Percentiles rank a stretch among this genome's conserved stretches.
Conservation (phyloP, 202 grass and related monocot species). For the Carex arenaria region DNA sequence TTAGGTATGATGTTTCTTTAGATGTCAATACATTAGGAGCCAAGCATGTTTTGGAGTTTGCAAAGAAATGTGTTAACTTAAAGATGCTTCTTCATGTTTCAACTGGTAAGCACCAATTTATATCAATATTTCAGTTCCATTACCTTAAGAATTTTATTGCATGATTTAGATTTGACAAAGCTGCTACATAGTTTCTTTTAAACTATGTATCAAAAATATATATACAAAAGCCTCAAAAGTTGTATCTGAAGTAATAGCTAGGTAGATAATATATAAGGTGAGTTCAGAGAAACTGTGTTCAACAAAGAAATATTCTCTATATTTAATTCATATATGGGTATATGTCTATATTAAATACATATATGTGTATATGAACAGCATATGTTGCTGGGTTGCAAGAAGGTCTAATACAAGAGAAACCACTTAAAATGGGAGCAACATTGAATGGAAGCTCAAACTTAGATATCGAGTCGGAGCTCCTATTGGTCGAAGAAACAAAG, state of each 20-base stretch:
- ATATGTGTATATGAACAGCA: slow-evolving; percentile 30
- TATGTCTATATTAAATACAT: too few species aligned
- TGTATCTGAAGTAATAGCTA: too few species aligned
- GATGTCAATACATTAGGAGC: slow-evolving; percentile 73
- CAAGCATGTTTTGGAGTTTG: slow-evolving; percentile 65
- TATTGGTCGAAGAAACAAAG: slow-evolving; percentile 42
- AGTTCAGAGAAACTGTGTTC: too few species aligned
- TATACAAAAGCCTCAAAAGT: too few species aligned
- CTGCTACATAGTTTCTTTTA: too few species aligned
- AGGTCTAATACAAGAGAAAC: slow-evolving; percentile 56
- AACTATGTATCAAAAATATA: too few species aligned
- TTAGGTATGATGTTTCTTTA: slow-evolving; percentile 66
- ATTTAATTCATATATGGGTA: too few species aligned
- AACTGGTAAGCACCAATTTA: slow-evolving; percentile 36
- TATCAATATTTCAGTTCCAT: background rate
- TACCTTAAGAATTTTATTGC: background rate
- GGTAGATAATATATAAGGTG: too few species aligned
- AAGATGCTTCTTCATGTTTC: slow-evolving; percentile 85
- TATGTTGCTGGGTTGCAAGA: slow-evolving; percentile 45
- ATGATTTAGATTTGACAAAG: too few species aligned
- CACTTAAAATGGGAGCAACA: slow-evolving; percentile 38
- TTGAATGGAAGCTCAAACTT: slow-evolving; percentile 37
- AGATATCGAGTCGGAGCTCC: slow-evolving; percentile 65
- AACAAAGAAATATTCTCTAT: too few species aligned
- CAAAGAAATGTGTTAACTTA: slow-evolving; percentile 56